A percentile compares a stretch with the other conserved stretches of the same genome.
Evolutionary conservation across 305 asterid species (phyloP).

Genomic region (Fraxinus albicans): DNA sequence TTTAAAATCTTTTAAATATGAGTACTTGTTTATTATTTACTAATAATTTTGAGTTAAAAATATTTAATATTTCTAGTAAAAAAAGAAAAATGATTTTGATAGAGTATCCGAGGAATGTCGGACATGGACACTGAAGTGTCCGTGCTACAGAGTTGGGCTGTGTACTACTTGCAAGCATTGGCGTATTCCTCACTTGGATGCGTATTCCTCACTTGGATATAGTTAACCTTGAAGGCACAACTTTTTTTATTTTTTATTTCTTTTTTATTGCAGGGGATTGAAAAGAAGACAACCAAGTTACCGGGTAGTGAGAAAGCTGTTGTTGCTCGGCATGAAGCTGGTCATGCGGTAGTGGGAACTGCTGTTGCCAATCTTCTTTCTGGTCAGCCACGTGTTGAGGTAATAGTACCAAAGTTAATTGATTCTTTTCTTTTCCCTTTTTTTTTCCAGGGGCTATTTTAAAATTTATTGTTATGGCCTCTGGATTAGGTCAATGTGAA

Average conservation of each 20-base stretch:
- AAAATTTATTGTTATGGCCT: neutral
- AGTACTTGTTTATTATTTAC: neutral
- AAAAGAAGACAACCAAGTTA: slow-evolving; percentile 91
- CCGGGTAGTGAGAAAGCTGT: slow-evolving; percentile 96
- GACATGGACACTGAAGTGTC: too few relatives aligned
- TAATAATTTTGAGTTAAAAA: too few relatives aligned
- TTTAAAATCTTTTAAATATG: neutral
- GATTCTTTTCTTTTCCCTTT: slow-evolving; percentile 5
- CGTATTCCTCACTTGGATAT: neutral
- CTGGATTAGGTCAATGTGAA: slow-evolving; percentile 10
- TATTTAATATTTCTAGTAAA: too few relatives aligned
- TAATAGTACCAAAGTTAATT: slow-evolving; percentile 25
- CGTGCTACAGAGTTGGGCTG: neutral
- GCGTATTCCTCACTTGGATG: neutral
- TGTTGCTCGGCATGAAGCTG: slow-evolving; percentile 99
- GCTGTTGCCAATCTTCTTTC: slow-evolving; percentile 96
- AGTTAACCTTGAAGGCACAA: slow-evolving; percentile 11
- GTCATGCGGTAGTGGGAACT: slow-evolving; percentile 98
- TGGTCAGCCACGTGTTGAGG: slow-evolving; percentile 99
- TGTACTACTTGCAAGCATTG: neutral
- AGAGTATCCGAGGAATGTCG: neutral
- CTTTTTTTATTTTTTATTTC: slow-evolving; percentile 21
- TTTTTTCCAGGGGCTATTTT: slow-evolving; percentile 4
- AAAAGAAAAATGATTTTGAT: neutral
- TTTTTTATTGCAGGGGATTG: slow-evolving; percentile 74